Evolutionary conservation across 176 grass and related monocot genomes (phyloP).

Genomic region (Pontederia paniculata): DNA sequence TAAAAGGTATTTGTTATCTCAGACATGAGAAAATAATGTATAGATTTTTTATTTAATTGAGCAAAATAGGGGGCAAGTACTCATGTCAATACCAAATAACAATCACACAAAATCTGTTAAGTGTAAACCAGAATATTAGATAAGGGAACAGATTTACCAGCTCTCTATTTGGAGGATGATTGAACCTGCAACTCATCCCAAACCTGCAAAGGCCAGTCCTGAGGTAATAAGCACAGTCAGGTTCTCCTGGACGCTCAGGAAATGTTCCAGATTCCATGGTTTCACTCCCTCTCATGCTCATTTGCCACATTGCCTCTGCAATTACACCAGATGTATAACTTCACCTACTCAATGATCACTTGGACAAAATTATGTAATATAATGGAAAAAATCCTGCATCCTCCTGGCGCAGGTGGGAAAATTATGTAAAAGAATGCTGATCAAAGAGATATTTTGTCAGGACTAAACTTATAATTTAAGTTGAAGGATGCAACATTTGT

Average conservation of each 20-base stretch:
- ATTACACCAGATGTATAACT: slow-evolving; percentile 12
- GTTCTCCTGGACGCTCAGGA: slow-evolving; percentile 73
- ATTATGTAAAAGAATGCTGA: too few species aligned
- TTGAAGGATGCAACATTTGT: too few species aligned
- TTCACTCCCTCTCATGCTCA: slow-evolving; percentile 43
- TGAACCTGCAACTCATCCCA: slow-evolving; percentile 84
- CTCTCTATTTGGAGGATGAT: slow-evolving; percentile 85
- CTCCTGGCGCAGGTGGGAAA: too few species aligned
- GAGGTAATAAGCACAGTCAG: slow-evolving; percentile 94
- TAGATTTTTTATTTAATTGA: too few species aligned
- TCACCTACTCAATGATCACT: background rate
- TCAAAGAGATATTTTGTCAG: too few species aligned
- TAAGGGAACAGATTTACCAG: slow-evolving; percentile 29
- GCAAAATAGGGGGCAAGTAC: too few species aligned
- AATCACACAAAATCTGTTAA: too few species aligned
- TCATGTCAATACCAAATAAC: too few species aligned
- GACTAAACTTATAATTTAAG: too few species aligned
- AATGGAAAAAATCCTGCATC: background rate
- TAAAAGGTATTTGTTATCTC: too few species aligned
- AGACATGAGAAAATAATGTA: too few species aligned
- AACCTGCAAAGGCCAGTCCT: slow-evolving; percentile 98
- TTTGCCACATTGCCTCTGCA: slow-evolving; percentile 89
- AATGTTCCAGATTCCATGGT: slow-evolving; percentile 42
- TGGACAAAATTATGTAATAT: background rate
- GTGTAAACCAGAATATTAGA: background rate